Base-by-base conservation (phyloP, 2,329 filamentous ascomycete species). In the Ilyonectria mors-panacis region DNA sequence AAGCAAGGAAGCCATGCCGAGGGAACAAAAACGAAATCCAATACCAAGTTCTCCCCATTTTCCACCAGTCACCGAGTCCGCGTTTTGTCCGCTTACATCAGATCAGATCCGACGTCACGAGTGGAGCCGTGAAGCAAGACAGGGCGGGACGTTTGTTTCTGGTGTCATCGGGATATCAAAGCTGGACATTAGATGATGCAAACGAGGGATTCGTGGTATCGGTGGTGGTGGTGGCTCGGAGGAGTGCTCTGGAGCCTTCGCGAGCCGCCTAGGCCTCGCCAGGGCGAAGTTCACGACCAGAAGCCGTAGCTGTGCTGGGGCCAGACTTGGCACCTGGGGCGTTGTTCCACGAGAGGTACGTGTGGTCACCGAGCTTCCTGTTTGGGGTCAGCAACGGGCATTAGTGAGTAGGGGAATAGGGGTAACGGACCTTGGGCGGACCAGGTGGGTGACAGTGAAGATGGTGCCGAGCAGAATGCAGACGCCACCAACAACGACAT, bases 341-440 rank as follows among this genome's bases (percentile, higher is more conserved):
- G 65, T 89, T 89, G 80, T 98, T 98, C 96, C 96, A 99, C 26
- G 94, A 96, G 55, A 99, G 88, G 80, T 99, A 98, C 9, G 94
- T 98, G 81, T 98, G 96, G 80, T 99, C 96, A 68, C 96, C 96
- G 47, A 99, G 89, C 92, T 98, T 99, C 77, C 96, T 95, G 73
- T n/a, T 13, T 12, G 6, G 7, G 2, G 17, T 67, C 35, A 66
- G 64, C 42, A 51, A 48, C 39, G 23, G 23, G 39, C 63, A 15
- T 30, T 4, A 23, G 71, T 42, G 44, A 60, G 55, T 15, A 33
- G 26, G 26, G 30, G 33, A 26, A 23, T n/a, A 59, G 33, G 39
- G 39, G 56, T 6, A 53, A 82, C 89, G 77, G 85, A 94, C 93
- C 93, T 92, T 69, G 96, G 96, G 79, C 93, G 95, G 81, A 99